These are phyloP conservation scores for Pharus latifolius DNA, from an alignment of 176 grass and related monocot species.

Conservation along the genomic window DNA sequence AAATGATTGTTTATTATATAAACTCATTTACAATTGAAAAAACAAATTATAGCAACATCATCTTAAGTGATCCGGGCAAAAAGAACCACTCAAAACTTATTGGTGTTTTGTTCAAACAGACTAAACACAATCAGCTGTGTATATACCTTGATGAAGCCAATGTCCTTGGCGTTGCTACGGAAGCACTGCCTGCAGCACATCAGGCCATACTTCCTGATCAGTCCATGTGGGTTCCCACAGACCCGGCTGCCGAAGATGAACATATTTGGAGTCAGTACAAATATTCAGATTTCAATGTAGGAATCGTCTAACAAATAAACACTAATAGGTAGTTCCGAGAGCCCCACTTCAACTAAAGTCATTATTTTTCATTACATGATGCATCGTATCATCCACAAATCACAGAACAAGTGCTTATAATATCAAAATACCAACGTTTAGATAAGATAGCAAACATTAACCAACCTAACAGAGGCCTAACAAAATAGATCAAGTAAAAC, in stretches of 20 bases:
- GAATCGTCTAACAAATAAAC: no score
- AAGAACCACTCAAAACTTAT: background rate
- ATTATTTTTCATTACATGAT: background rate
- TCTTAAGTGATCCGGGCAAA: background rate
- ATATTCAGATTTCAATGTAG: no score
- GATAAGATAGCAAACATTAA: background rate
- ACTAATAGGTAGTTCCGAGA: no score
- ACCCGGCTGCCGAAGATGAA: conserved; percentile 46
- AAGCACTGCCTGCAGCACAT: conserved; percentile 99
- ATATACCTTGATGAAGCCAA: conserved; percentile 96
- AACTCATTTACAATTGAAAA: no score
- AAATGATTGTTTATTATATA: background rate
- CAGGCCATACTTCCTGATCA: conserved; percentile 91
- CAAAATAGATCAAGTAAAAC: background rate
- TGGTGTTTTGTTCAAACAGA: background rate
- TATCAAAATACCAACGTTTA: background rate
- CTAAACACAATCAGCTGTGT: no score
- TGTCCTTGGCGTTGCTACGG: conserved; percentile 87
- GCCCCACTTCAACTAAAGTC: background rate
- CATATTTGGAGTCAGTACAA: background rate
- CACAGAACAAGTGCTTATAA: background rate
- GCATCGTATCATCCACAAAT: background rate
- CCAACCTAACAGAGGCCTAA: background rate
- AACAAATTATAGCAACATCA: background rate
- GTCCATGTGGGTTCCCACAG: conserved; percentile 69